Evolutionary conservation across 78 protist genomes (phyloP), one percentile per base, ranked within the genome.

Genomic region (Isochrysis galbana): DNA sequence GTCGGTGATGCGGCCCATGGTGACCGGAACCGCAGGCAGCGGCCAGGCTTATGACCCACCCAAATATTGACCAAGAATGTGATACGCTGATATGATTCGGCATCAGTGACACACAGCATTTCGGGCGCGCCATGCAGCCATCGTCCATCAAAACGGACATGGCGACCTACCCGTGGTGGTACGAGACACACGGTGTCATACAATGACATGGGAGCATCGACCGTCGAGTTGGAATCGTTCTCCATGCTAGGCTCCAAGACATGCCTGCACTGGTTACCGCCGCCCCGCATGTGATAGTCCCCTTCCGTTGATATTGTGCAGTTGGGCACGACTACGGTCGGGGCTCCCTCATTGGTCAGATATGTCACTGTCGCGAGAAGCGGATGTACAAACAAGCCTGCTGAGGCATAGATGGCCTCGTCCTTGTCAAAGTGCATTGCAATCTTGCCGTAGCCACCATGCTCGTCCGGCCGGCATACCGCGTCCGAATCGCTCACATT

Each of bases 111-210:
- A 4, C 44, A 39, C 34, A 77, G 1, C 22, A 7, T 2, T 10
- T 4, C 46, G 19, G 84, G 84, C 36, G 47, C 84, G 84, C 84
- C 84, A 46, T 77, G 84, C 47, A 77, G 84, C 84, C 84, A 39
- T 5, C 84, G 44, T 23, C 84, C 84, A 29, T 77, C 84, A 46
- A 77, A 77, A n/a, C 84, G 23, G 1, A 39, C 36, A 29, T 77
- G 84, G 46, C 84, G 45, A 29, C 84, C 84, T 1, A 36, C 26
- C 10, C 84, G 84, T 23, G 84, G 84, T 32, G 84, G 84, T 17
- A 77, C 84, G 42, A 34, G n/a, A 11, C 21, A 11, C 72, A n/a
- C 72, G n/a, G n/a, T n/a, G n/a, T n/a, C n/a, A n/a, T n/a, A n/a
- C n/a, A n/a, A n/a, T n/a, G n/a, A n/a, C n/a, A n/a, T n/a, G n/a